Evolutionary conservation across 2,329 filamentous ascomycete species (phyloP), one percentile per base, ranked within the genome.

Genomic region (Hypocrella siamensis): DNA sequence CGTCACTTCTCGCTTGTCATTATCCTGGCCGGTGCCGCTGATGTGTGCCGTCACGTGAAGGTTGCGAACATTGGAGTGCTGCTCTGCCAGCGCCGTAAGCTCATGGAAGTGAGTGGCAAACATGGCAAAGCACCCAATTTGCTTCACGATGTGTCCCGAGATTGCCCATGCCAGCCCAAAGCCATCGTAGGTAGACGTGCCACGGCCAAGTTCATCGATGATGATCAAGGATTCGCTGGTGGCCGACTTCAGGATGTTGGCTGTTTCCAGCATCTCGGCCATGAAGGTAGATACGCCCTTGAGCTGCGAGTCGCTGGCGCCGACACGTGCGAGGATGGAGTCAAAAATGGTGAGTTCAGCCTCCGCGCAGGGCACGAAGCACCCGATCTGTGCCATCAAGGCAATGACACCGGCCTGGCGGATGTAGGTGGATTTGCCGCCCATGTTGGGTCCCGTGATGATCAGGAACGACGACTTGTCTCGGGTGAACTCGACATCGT

Each of bases 131-230:
- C 86, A 93, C 33, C 84, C 79, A 37, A 98, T 96, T 50, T 96
- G 85, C 37, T 79, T 84, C 49, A 98, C 70, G 40, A 98, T 96
- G 56, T 98, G 85, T 57, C 98, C 90, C 0, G 84, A 93, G 39
- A 98, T 98, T 31, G 90, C 90, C 90, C 90, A 98, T 0, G 92
- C 90, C n/a, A 98, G 72, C 24, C 92, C 90, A 46, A 98, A 98
- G 7, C 90, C 90, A 52, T 98, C 92, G 52, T 98, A 98, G 0
- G 92, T 98, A 39, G 85, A 94, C 1, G 90, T 98, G 35, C 90
- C 90, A 38, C 90, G 83, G 31, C 90, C 90, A 3, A 98, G 73
- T 54, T 98, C 90, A 53, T 98, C 92, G 44, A 98, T 94, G 54
- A 98, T 96, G 58, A 98, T 96, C 32, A 98, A 70, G 4, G 84